Evolutionary conservation across 768 basidiomycete species (phyloP).

Genomic region (Termitomyces sp.): DNA sequence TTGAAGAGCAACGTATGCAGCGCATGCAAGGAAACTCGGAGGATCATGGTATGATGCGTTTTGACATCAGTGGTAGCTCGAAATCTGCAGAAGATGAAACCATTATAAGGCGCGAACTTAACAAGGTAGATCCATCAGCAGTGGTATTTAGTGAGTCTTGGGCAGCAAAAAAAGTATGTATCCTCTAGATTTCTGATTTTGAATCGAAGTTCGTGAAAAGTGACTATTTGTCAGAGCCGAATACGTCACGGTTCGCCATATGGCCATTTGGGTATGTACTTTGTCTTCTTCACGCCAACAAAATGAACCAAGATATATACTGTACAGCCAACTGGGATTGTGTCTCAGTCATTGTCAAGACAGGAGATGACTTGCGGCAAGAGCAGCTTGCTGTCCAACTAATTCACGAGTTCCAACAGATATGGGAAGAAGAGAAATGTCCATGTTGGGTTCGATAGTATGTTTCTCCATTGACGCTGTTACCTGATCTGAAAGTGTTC

Average conservation of each 20-base stretch:
- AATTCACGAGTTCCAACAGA: conserved; percentile 85
- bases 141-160: conserved; percentile 95
- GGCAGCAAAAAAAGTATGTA: conserved; percentile 80
- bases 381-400: conserved; percentile 97
- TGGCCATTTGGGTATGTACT: conserved; percentile 75
- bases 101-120: conserved; percentile 89
- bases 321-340: conserved; percentile 74
- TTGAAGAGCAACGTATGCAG: conserved; percentile 96
- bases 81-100: conserved; percentile 87
- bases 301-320: neutral
- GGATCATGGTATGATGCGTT: conserved; percentile 59
- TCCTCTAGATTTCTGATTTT: neutral
- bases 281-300: conserved; percentile 14
- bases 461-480: conserved; percentile 13
- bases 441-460: conserved; percentile 93
- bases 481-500: neutral
- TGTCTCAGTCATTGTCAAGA: conserved; percentile 97
- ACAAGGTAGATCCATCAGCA: conserved; percentile 93
- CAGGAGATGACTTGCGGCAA: conserved; percentile 92
- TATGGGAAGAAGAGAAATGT: conserved; percentile 93
- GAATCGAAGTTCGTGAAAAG: neutral
- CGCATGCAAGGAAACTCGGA: conserved; percentile 75
- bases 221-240: conserved; percentile 49
- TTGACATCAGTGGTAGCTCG: conserved; percentile 43
- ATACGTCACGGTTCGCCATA: conserved; percentile 94